Base-by-base conservation (phyloP, 208 protist species). In the Leishmania tarentolae region DNA sequence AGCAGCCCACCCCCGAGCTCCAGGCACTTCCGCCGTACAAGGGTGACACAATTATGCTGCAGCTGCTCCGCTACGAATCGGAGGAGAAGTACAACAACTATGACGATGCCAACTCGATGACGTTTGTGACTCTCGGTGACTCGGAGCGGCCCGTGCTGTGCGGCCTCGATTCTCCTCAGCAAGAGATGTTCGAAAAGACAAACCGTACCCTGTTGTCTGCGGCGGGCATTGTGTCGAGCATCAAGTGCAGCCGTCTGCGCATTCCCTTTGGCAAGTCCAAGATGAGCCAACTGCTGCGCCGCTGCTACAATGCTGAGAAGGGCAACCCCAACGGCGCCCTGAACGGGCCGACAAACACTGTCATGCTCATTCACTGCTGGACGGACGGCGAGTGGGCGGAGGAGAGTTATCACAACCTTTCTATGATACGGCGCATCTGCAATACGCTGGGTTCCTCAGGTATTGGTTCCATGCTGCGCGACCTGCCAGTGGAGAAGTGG, bases 211-310 rank as follows among this genome's bases (percentile, higher is more conserved):
- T 97, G 2, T 59, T 89, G 17, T 96, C 94, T 19, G 93, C 93
- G 0, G 88, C 89, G 31, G 93, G 93, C 61, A 95, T 98, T 74
- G 86, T 98, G 13, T 95, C 93, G 8, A 95, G 93, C 83, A 98
- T 98, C 88, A 93, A 95, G 78, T 97, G 94, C 87, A 98, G 85
- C 83, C 93, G 94, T 28, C 87, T 98, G 76, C 91, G 96, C 57
- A 94, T 98, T 61, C 96, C 96, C n/a, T 98, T 97, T 85, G 94
- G 94, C 42, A 98, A 97, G 83, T 98, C 94, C 50, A 96, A 97
- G 84, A 77, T 98, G 70, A 96, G 89, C 28, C 93, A 95, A 87
- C 87, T 98, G 37, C 88, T 98, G 83, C 92, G 93, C 65, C 93
- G 94, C 37, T 87, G 88, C 75, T 98, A 98, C 90, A 98, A 98